A percentile compares a stretch with the other conserved stretches of the same genome.
phyloP scores from a whole-genome alignment of 192 early-diverging fungal genomes.

The Linnemannia elongata region DNA sequence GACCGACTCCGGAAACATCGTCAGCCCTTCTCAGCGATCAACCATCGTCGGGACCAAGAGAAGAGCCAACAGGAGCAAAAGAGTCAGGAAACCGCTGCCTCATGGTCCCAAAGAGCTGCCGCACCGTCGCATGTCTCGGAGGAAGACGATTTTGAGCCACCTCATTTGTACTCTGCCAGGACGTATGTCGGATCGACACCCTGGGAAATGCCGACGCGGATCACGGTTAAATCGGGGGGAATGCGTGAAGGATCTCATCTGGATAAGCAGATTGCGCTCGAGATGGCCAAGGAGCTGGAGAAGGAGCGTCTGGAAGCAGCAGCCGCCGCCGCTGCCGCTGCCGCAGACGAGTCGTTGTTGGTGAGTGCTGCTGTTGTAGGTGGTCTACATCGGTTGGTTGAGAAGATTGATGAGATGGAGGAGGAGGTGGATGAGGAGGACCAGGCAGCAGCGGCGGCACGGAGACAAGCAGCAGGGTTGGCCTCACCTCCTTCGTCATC shows the following conservation, averaged over 20 bases:
- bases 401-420: constrained; percentile 27
- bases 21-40: constrained; percentile 44
- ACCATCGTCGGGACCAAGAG: constrained; percentile 39
- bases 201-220: constrained; percentile 53
- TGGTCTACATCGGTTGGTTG: constrained; percentile 1
- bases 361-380: neutral
- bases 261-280: constrained; percentile 44
- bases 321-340: neutral
- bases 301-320: constrained; percentile 27
- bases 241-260: constrained; percentile 42
- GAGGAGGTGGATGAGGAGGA: constrained; percentile 29
- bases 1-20: constrained; percentile 33
- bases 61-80: constrained; percentile 20
- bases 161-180: constrained; percentile 49
- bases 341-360: neutral
- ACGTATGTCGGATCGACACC: constrained; percentile 50
- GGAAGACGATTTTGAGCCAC: constrained; percentile 44
- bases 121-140: neutral
- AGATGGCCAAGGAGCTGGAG: constrained; percentile 53
- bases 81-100: neutral
- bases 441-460: neutral
- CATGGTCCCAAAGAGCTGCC: neutral
- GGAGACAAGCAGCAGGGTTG: neutral
- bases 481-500: neutral
- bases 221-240: constrained; percentile 44